These are phyloP conservation scores for Pseudogymnoascus verrucosus DNA, from an alignment of 2,329 filamentous ascomycete species.

Conservation along the genomic window DNA sequence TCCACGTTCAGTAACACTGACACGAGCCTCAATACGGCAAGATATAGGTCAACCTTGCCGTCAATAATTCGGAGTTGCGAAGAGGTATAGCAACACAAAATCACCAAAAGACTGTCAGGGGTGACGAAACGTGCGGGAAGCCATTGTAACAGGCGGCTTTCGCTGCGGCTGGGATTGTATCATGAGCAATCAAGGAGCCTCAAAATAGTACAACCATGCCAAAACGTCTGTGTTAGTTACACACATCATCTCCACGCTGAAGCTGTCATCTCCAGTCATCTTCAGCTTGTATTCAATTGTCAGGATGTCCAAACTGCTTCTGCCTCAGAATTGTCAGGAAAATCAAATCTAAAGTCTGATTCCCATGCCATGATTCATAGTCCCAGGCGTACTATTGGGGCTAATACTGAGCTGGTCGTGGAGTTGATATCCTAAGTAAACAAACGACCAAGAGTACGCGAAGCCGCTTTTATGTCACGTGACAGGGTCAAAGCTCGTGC, in stretches of 20 bases:
- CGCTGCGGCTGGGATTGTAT: background rate
- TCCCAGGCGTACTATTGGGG: background rate
- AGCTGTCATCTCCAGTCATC: background rate
- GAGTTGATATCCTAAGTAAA: background rate
- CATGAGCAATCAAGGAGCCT: conserved; percentile 4
- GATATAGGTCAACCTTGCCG: background rate
- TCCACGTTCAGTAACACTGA: background rate
- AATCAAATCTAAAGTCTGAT: background rate
- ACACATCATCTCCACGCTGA: background rate
- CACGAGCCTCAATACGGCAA: background rate
- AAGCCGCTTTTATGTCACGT: background rate
- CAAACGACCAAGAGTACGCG: background rate
- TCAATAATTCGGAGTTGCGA: background rate
- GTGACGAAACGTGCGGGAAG: background rate
- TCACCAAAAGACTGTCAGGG: background rate
- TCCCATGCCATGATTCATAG: background rate
- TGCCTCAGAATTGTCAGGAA: background rate
- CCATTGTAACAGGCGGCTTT: background rate
- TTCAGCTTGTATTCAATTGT: background rate
- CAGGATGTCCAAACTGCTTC: background rate
- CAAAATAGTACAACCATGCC: conserved; percentile 4
- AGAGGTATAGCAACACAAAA: background rate
- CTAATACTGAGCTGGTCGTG: background rate
- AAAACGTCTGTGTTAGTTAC: background rate
- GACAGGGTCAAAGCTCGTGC: background rate